A percentile compares a stretch with the other conserved stretches of the same genome.
Conservation (phyloP, 176 grass and related monocot species). For the Chrysopogon serrulatus region DNA sequence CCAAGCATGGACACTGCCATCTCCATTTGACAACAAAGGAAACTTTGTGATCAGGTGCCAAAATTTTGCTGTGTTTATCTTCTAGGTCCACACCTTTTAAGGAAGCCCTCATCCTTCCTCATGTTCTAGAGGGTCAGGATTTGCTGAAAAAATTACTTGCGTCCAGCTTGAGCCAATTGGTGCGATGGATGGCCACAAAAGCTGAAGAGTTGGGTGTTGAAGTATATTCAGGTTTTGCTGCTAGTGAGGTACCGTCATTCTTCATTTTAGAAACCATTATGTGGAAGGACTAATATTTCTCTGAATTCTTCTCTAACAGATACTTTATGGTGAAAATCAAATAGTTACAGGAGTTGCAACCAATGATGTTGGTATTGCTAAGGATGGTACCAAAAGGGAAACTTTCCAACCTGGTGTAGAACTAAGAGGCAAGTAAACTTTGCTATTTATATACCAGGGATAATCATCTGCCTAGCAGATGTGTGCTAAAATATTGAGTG, state of each 20-base stretch:
- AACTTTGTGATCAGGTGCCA: slow-evolving; percentile 86
- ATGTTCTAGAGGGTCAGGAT: neutral
- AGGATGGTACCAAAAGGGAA: slow-evolving; percentile 92
- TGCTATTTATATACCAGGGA: neutral
- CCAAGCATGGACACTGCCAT: slow-evolving; percentile 69
- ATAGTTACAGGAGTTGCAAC: slow-evolving; percentile 81
- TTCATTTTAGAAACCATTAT: slow-evolving; percentile 9
- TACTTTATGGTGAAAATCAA: slow-evolving; percentile 89
- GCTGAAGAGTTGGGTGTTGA: slow-evolving; percentile 96
- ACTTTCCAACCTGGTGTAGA: slow-evolving; percentile 92
- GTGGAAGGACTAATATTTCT: slow-evolving; percentile 36
- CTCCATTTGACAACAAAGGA: slow-evolving; percentile 86
- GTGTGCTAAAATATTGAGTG: neutral
- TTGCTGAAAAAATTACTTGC: neutral
- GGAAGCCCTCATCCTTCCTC: neutral
- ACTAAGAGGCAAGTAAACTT: slow-evolving; percentile 63
- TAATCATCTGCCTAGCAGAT: neutral
- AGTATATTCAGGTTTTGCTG: slow-evolving; percentile 99
- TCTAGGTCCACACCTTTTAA: neutral
- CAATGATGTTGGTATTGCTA: slow-evolving; percentile 94
- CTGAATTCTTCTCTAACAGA: slow-evolving; percentile 56
- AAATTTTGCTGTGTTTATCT: neutral
- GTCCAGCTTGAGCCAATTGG: slow-evolving; percentile 76
- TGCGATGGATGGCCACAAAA: slow-evolving; percentile 85
- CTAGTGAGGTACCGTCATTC: slow-evolving; percentile 74